Conservation (phyloP, 371 early-diverging fungal genomes). For the Saksenaea vasiformis region DNA sequence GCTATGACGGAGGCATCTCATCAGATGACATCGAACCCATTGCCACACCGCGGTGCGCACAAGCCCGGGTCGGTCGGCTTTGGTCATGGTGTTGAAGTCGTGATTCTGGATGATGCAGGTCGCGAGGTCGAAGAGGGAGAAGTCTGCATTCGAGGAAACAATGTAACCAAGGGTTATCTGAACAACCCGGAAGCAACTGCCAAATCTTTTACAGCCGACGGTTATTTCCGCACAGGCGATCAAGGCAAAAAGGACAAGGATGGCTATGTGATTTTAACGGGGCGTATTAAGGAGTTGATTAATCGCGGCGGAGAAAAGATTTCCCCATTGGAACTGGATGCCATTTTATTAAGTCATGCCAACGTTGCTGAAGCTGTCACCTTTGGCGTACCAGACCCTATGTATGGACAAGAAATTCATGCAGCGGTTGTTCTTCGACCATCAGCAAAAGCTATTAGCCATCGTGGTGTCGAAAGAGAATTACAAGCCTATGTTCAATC, state of each 20-base stretch:
- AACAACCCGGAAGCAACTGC: slow-evolving; percentile 81
- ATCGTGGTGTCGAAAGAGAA: slow-evolving; percentile 42
- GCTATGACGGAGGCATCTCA: slow-evolving; percentile 94
- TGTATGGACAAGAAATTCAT: slow-evolving; percentile 84
- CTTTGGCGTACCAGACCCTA: slow-evolving; percentile 74
- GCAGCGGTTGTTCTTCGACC: slow-evolving; percentile 70
- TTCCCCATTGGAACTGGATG: slow-evolving; percentile 81
- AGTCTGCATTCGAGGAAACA: slow-evolving; percentile 82
- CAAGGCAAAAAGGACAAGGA: slow-evolving; percentile 75
- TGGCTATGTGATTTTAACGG: slow-evolving; percentile 75
- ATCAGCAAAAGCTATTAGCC: slow-evolving; percentile 16
- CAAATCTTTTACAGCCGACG: slow-evolving; percentile 62
- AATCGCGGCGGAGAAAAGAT: slow-evolving; percentile 86
- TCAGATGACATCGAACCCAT: slow-evolving; percentile 86
- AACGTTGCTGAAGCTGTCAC: slow-evolving; percentile 78
- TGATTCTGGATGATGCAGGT: slow-evolving; percentile 70
- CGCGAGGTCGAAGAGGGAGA: slow-evolving; percentile 69
- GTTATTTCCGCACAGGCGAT: slow-evolving; percentile 83
- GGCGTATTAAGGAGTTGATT: slow-evolving; percentile 81
- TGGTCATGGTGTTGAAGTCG: slow-evolving; percentile 80
- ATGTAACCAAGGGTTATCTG: slow-evolving; percentile 79
- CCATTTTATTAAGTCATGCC: slow-evolving; percentile 70
- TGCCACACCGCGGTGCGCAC: slow-evolving; percentile 68
- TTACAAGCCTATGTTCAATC: slow-evolving; percentile 49
- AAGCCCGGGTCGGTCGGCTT: slow-evolving; percentile 86